Percentiles rank a stretch among this genome's conserved stretches.
Conservation (phyloP, 2,329 filamentous ascomycete species). For the Xylariales sp. region DNA sequence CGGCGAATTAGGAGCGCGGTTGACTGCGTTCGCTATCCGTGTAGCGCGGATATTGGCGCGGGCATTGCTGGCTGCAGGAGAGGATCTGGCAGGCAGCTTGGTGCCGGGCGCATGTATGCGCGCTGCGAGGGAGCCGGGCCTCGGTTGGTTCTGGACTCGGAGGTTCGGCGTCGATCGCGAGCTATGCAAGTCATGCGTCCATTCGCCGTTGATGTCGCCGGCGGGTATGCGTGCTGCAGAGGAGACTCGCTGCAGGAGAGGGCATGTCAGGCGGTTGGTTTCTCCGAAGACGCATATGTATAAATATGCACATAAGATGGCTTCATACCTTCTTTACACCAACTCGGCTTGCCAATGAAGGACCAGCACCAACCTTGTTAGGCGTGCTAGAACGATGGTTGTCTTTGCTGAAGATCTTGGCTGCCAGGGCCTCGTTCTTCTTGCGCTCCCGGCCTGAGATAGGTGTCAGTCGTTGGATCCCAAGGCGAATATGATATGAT, state of each 20-base stretch:
- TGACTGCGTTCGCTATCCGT: constrained; percentile 41
- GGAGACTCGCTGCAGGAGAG: constrained; percentile 28
- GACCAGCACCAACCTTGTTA: constrained; percentile 39
- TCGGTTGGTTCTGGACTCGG: constrained; percentile 32
- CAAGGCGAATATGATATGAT: constrained; percentile 1
- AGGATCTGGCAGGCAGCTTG: constrained; percentile 16
- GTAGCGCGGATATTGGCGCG: constrained; percentile 29
- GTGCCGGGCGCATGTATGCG: constrained; percentile 40
- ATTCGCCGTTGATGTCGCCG: constrained; percentile 61
- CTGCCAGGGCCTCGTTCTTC: constrained; percentile 66
- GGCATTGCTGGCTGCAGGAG: constrained; percentile 20
- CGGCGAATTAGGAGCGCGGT: too few relatives aligned
- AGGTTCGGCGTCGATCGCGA: constrained; percentile 36
- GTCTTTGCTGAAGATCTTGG: constrained; percentile 63
- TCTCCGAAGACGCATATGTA: too few relatives aligned
- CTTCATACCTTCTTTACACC: constrained; percentile 63
- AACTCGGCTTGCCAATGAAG: constrained; percentile 66
- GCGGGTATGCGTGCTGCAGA: constrained; percentile 30
- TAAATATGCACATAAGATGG: too few relatives aligned
- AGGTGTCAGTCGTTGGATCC: constrained; percentile 8
- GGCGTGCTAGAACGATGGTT: constrained; percentile 54
- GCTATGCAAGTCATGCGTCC: constrained; percentile 66
- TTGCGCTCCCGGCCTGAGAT: constrained; percentile 62
- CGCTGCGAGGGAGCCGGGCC: constrained; percentile 38
- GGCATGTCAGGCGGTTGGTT: too few relatives aligned